Base-by-base conservation (phyloP, 2,329 filamentous ascomycete genomes). In the Didymellaceae sp. region DNA sequence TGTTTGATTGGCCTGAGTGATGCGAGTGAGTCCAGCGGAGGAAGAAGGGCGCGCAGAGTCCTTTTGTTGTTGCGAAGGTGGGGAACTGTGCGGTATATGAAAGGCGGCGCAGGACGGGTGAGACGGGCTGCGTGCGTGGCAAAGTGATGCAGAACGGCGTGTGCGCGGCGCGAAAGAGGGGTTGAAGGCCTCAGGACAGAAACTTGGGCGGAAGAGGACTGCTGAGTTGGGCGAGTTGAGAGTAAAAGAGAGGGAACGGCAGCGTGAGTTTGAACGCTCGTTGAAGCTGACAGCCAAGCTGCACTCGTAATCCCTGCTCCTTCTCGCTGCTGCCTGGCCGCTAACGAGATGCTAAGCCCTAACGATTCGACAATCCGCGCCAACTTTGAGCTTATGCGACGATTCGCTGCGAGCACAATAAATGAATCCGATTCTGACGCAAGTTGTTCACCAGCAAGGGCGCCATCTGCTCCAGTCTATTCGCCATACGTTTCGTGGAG, bases 91-190 rank as follows among this genome's bases (percentile, higher is more conserved):
- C 52, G 57, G 59, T 64, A 65, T 65, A 67, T 67, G 57, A 65
- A 70, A 64, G 69, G 66, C 66, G 68, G 64, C 61, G 67, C 66
- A 64, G 49, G 45, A 50, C 58, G 58, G 51, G 62, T 63, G 47
- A 65, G 59, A 67, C 61, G 63, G 58, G 56, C 55, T 59, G 61
- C 57, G 62, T 57, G 58, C 59, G 50, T 53, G 64, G 64, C 56
- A 57, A 55, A 58, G 41, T 54, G 44, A 50, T 46, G 54, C 58
- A 58, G 58, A 62, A 63, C 56, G 53, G 59, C 61, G 54, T 63
- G 61, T 52, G 26, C 44, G 41, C 46, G 37, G 52, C 54, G 50
- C 43, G 58, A 61, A 58, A 55, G 58, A 52, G 40, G 49, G 54
- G 60, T 49, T 59, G 51, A 57, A 60, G 54, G 67, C 68, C 67